Conservation (phyloP, 169 alveolate species). For the Amoebophrya sp. region DNA sequence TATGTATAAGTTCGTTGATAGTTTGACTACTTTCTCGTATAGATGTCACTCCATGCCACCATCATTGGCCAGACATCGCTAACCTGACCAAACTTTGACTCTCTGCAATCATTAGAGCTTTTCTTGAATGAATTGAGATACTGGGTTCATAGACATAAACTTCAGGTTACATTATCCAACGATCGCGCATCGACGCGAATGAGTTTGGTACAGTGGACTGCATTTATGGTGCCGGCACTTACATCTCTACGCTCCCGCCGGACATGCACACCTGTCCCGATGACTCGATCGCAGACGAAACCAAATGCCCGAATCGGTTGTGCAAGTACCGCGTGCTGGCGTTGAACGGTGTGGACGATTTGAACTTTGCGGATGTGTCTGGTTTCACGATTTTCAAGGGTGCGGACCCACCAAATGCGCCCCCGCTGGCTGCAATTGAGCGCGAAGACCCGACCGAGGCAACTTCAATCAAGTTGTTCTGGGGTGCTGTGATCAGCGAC, state of each 20-base stretch:
- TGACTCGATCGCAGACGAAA: conserved; percentile 13
- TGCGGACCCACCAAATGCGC: conserved; percentile 39
- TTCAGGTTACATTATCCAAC: conserved; percentile 34
- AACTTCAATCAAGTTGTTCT: conserved; percentile 37
- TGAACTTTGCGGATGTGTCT: conserved; percentile 44
- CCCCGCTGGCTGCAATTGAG: conserved; percentile 25
- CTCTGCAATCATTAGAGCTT: no score
- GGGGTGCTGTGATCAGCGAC: conserved; percentile 37
- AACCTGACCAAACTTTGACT: no score
- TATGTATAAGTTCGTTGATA: no score
- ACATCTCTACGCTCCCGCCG: conserved; percentile 35
- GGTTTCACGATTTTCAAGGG: conserved; percentile 37
- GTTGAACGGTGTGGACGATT: conserved; percentile 44
- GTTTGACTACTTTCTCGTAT: no score
- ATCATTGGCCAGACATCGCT: no score
- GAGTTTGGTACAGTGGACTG: conserved; percentile 3
- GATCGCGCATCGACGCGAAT: conserved; percentile 19
- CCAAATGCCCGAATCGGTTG: conserved; percentile 24
- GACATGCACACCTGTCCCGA: conserved; percentile 36
- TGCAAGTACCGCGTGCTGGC: conserved; percentile 47
- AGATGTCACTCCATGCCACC: no score
- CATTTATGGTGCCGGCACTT: neutral
- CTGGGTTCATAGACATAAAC: no score
- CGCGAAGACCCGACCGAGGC: conserved; percentile 40
- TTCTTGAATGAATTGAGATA: no score